Evolutionary conservation across 352 stramenopile genomes (phyloP).

Genomic region (Phytophthora cryptogea): DNA sequence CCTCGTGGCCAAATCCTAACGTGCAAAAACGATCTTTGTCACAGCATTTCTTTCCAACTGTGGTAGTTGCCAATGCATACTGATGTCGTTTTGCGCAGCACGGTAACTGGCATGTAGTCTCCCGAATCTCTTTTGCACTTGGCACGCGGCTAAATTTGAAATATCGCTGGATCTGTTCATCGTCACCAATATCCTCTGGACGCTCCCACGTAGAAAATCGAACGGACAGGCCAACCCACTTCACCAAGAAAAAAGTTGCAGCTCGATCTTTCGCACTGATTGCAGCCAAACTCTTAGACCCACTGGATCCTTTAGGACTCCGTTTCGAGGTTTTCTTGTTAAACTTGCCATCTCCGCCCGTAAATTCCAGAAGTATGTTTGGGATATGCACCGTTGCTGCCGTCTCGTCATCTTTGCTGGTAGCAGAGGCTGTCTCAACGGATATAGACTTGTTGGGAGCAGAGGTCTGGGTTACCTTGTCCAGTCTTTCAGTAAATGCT

Average conservation of each 20-base stretch:
- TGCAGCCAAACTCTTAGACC: constrained; percentile 29
- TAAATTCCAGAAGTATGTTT: constrained; percentile 52
- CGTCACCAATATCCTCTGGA: constrained; percentile 87
- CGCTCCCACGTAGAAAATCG: constrained; percentile 89
- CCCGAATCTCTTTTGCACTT: constrained; percentile 79
- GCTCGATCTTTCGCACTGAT: constrained; percentile 39
- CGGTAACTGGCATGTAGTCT: constrained; percentile 84
- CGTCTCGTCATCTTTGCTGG: constrained; percentile 5
- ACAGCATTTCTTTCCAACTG: constrained; percentile 55
- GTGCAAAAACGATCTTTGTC: constrained; percentile 87
- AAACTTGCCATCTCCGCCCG: constrained; percentile 74
- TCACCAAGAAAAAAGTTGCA: constrained; percentile 88
- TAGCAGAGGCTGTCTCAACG: neutral
- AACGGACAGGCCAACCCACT: constrained; percentile 87
- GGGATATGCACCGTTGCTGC: constrained; percentile 34
- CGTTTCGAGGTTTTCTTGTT: constrained; percentile 56
- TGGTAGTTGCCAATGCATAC: constrained; percentile 50
- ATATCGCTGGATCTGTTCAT: constrained; percentile 89
- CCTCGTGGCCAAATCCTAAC: constrained; percentile 70
- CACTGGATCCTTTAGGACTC: constrained; percentile 27
- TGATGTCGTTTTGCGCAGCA: constrained; percentile 85
- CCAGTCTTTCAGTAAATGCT: constrained; percentile 48
- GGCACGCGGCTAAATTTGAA: constrained; percentile 89
- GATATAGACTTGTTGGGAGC: constrained; percentile 10
- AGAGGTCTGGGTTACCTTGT: constrained; percentile 20